Base-by-base conservation (phyloP, 2,329 filamentous ascomycete genomes). In the Aspergillus pseudoviridinutans region DNA sequence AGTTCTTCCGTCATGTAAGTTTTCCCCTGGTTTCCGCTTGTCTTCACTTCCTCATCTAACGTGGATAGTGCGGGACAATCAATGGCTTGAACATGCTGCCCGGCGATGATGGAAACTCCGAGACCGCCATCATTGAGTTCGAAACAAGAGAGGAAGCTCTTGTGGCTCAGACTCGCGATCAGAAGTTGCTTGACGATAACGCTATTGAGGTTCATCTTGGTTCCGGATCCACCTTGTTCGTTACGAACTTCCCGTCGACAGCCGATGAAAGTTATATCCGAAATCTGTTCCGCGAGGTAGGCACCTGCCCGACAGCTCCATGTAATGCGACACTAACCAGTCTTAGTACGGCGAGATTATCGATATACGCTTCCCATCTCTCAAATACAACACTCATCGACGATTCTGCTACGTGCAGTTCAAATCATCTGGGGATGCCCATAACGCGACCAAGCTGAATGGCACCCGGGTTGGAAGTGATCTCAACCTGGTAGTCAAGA, bases 361-460 rank as follows among this genome's bases (percentile, higher is more conserved):
- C 55, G 90, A 88, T 67, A 83, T 97, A 53, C 88, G 94, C 24
- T 94, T 94, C 76, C 94, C 94, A 1, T 96, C 91, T 56, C 83
- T 99, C 53, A 95, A 95, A 71, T 92, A 84, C 73, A 93, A 97
- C 68, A 87, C 88, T 1, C 87, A 90, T 65, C 90, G 94, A 32
- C 88, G 94, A 25, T 99, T 99, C 77, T 97, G 92, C 78, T 99
- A 99, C 73, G 82, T 97, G 6, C 91, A 95, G n/a, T 97, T 97
- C 71, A 82, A 86, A 50, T 85, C 86, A 32, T 75, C 82, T 2
- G 80, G 82, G n/a, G 83, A 84, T 53, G 90, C 92, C 0, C 81
- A 85, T 42, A 85, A 84, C 51, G 92, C 92, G 1, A 88, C 87
- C 0, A 77, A 84, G 58, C 82, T 96, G 51, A 83, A 97, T 68